Percentiles rank a stretch among this genome's conserved stretches.
Evolutionary conservation across 2,329 filamentous ascomycete species (phyloP).

Genomic region (Ophiosphaerella narmari): DNA sequence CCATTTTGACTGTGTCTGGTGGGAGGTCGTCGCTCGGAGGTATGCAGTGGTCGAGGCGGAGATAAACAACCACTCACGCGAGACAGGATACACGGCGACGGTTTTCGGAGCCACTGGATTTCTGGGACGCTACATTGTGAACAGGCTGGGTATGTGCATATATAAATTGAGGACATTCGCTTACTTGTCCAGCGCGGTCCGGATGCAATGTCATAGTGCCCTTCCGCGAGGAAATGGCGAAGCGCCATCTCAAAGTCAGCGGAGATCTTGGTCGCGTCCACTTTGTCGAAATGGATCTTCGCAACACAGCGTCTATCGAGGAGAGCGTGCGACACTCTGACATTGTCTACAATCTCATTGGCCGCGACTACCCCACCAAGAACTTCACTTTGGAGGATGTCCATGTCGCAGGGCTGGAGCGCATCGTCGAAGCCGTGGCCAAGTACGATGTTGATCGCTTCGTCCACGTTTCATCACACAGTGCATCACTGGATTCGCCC

Average conservation of each 20-base stretch:
- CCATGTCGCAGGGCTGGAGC: slow-evolving; percentile 87
- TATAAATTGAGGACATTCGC: background rate
- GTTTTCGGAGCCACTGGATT: slow-evolving; percentile 98
- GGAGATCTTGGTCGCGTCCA: slow-evolving; percentile 89
- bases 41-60: slow-evolving; percentile 48
- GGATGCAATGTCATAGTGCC: slow-evolving; percentile 94
- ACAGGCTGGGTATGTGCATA: slow-evolving; percentile 73
- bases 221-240: slow-evolving; percentile 96
- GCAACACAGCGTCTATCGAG: slow-evolving; percentile 93
- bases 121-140: slow-evolving; percentile 95
- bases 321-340: slow-evolving; percentile 96
- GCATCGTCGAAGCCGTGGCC: slow-evolving; percentile 90
- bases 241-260: slow-evolving; percentile 94
- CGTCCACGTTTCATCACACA: slow-evolving; percentile 96
- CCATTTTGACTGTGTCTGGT: slow-evolving; percentile 84
- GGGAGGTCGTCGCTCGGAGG: slow-evolving; percentile 89
- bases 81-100: slow-evolving; percentile 85
- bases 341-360: slow-evolving; percentile 94
- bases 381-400: slow-evolving; percentile 95
- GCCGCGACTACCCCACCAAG: slow-evolving; percentile 95
- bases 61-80: slow-evolving; percentile 36
- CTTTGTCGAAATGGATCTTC: slow-evolving; percentile 93
- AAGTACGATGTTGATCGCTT: slow-evolving; percentile 98
- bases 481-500: slow-evolving; percentile 76
- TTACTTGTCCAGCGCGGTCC: slow-evolving; percentile 68